Evolutionary conservation across 768 basidiomycete species (phyloP), one percentile per base, ranked within the genome.

Genomic region (Podaxis carcinomalis): DNA sequence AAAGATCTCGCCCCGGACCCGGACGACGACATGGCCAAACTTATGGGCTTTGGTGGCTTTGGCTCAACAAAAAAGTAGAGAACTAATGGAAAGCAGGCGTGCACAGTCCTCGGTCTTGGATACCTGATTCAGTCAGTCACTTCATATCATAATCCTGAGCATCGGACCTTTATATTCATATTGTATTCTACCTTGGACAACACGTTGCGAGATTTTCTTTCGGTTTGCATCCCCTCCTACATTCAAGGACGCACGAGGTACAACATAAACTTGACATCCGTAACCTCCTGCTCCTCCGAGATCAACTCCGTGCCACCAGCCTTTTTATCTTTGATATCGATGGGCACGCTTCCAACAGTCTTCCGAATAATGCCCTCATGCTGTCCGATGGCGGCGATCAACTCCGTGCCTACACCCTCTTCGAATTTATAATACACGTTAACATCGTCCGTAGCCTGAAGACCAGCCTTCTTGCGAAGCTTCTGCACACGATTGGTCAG

Each of bases 31-130:
- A 89, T 95, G 86, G 79, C 88, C 59, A 76, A 77, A 28, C 80
- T 92, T 77, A 95, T 96, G 93, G 95, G 95, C 36, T 97, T 97
- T 71, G 87, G 85, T 50, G 92, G 93, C 1, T 97, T 97, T 69
- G 93, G 92, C 42, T 78, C 89, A 27, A 83, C 85, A n/a, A 94
- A 93, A 75, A 92, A 89, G 73, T 93, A 82, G 35, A 44, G 35
- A 62, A 50, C 51, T 50, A 32, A 1, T 32, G 32, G 32, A 9
- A 32, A 9, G 32, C 32, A 32, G 32, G 1, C 32, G 9, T 7
- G 7, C 9, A 32, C 32, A 9, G 32, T 44, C 39, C 3, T 19
- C 14, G 16, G 16, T 44, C 42, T n/a, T 19, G 19, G 42, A 44
- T n/a, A 52, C 19, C 57, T 25, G 51, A 57, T 56, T 27, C 52